Evolutionary conservation across 2,329 filamentous ascomycete genomes (phyloP).

Genomic region (Parascedosporium putredinis): DNA sequence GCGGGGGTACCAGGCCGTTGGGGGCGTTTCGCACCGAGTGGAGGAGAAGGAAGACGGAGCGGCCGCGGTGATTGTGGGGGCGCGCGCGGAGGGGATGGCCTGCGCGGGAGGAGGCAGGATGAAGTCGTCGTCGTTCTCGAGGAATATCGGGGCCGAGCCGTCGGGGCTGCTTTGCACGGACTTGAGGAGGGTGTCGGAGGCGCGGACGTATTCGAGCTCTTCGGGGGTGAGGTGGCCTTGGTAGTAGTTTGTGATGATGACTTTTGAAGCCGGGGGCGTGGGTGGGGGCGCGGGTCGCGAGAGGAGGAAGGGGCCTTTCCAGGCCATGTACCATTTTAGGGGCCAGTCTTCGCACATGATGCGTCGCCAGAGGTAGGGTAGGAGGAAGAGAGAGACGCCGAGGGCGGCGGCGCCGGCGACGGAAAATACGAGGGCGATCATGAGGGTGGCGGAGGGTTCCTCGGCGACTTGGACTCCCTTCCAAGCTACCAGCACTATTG

Average conservation of each 20-base stretch:
- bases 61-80: neutral
- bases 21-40: slow-evolving; percentile 4
- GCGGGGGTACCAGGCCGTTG: slow-evolving; percentile 20
- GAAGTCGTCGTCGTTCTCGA: slow-evolving; percentile 17
- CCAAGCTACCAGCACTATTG: slow-evolving; percentile 45
- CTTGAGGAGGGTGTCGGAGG: slow-evolving; percentile 22
- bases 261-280: slow-evolving; percentile 27
- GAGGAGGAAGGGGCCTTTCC: slow-evolving; percentile 36
- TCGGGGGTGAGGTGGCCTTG: slow-evolving; percentile 35
- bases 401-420: slow-evolving; percentile 30
- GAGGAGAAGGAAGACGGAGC: neutral
- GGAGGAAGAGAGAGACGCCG: slow-evolving; percentile 35
- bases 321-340: slow-evolving; percentile 35
- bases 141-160: neutral
- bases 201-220: slow-evolving; percentile 28
- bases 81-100: slow-evolving; percentile 9
- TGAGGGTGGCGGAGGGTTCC: slow-evolving; percentile 14
- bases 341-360: slow-evolving; percentile 41
- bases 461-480: slow-evolving; percentile 21
- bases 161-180: slow-evolving; percentile 20
- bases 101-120: slow-evolving; percentile 22
- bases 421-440: slow-evolving; percentile 29
- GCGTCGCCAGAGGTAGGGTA: slow-evolving; percentile 41
- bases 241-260: slow-evolving; percentile 37
- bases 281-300: slow-evolving; percentile 24